These are phyloP conservation scores for Massarina eburnea DNA, from an alignment of 2,329 filamentous ascomycete species.

Conservation along the genomic window DNA sequence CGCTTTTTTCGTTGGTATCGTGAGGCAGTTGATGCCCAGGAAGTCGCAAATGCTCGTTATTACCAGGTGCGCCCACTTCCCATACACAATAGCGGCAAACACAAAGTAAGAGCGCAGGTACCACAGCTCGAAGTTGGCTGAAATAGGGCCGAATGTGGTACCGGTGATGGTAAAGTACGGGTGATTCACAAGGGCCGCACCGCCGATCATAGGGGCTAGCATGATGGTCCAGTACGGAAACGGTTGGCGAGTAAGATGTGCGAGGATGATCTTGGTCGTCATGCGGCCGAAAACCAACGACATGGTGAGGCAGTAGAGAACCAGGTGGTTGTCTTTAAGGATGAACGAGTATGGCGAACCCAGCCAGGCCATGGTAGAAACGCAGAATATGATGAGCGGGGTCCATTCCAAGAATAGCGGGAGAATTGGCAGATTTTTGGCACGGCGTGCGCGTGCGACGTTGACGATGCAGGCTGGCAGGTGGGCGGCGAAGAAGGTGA, in stretches of 20 bases:
- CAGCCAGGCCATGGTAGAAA: slow-evolving; percentile 78
- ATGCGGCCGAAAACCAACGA: slow-evolving; percentile 97
- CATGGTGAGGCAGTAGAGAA: slow-evolving; percentile 90
- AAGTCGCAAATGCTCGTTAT: slow-evolving; percentile 90
- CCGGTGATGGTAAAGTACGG: slow-evolving; percentile 60
- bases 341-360: slow-evolving; percentile 86
- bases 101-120: slow-evolving; percentile 85
- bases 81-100: slow-evolving; percentile 84
- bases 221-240: slow-evolving; percentile 98
- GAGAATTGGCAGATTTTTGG: slow-evolving; percentile 70
- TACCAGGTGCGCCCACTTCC: slow-evolving; percentile 88
- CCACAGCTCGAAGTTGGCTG: slow-evolving; percentile 66
- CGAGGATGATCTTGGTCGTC: slow-evolving; percentile 98
- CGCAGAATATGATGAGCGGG: slow-evolving; percentile 80
- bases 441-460: slow-evolving; percentile 74
- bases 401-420: slow-evolving; percentile 94
- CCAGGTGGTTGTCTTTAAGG: slow-evolving; percentile 79
- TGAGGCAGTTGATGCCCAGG: slow-evolving; percentile 91
- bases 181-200: slow-evolving; percentile 79
- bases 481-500: slow-evolving; percentile 59
- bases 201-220: slow-evolving; percentile 81
- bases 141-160: slow-evolving; percentile 60
- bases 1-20: slow-evolving; percentile 58
- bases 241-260: slow-evolving; percentile 87
- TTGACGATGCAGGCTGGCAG: slow-evolving; percentile 88